Evolutionary conservation across 768 basidiomycete species (phyloP), one percentile per base, ranked within the genome.

Genomic region (button mushroom (Agaricus bisporus)): DNA sequence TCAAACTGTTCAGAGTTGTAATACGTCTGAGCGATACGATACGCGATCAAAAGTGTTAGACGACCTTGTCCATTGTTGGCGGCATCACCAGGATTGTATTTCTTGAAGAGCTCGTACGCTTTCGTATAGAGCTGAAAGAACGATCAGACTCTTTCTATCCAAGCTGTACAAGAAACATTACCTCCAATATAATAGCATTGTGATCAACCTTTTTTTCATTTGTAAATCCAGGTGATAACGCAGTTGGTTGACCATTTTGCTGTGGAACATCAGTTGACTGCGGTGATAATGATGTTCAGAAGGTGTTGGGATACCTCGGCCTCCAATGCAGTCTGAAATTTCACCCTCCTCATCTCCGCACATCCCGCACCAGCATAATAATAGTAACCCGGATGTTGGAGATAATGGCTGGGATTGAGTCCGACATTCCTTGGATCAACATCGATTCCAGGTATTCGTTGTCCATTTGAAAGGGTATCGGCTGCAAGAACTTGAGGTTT

Each of bases 161-260:
- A 18, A 12, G 22, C 36, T 37, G 17, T 43, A n/a, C 9, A 29
- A 5, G 9, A 59, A 32, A 7, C 11, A 70, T 44, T 51, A 88
- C 93, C 79, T 99, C 95, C 28, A 95, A 71, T 39, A 91, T 81
- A 36, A 95, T 73, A 1, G 81, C 79, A 17, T 88, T 66, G 64
- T 99, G 95, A 55, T 95, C 92, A 6, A 95, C 88, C 64, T 93
- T 98, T 66, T 85, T 88, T 70, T 99, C 95, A 57, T 95, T 95
- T 17, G 73, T 69, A 62, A 88, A 88, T 0, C 91, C 91, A 0
- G 93, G 90, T 0, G 84, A 76, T 12, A 72, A 57, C 5, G 69
- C 59, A 39, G 62, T 60, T 2, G 59, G 56, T 18, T 60, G 43
- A 38, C 55, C 50, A 36, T 58, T 59, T 37, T 54, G 43, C 60